A percentile compares a stretch with the other conserved stretches of the same genome.
Evolutionary conservation across 768 basidiomycete genomes (phyloP).

Genomic region (Termitomyces sp.): DNA sequence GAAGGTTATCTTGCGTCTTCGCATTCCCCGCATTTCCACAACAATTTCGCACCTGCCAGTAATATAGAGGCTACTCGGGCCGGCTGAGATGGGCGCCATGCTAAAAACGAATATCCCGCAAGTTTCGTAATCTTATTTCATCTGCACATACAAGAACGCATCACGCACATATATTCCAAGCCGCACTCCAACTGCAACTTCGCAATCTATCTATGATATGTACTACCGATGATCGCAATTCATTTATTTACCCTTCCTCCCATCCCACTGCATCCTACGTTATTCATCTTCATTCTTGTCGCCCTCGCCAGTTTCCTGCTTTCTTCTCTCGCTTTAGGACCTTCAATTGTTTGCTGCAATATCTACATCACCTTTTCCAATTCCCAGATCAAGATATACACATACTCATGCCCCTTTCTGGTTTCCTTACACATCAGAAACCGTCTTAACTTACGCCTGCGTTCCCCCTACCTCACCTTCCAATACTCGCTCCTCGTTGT

Average conservation of each 20-base stretch:
- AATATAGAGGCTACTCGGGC: slow-evolving; percentile 45
- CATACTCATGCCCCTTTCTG: slow-evolving; percentile 13
- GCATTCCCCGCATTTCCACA: slow-evolving; percentile 31
- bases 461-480: slow-evolving; percentile 3
- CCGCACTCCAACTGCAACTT: slow-evolving; percentile 19
- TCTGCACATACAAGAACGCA: slow-evolving; percentile 21
- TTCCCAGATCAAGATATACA: slow-evolving; percentile 14
- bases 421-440: slow-evolving; percentile 8
- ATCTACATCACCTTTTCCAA: slow-evolving; percentile 14
- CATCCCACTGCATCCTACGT: slow-evolving; percentile 20
- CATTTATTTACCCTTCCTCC: slow-evolving; percentile 15
- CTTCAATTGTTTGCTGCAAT: slow-evolving; percentile 21
- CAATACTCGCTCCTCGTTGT: slow-evolving; percentile 12
- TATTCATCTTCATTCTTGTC: slow-evolving; percentile 20
- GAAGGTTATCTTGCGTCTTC: slow-evolving; percentile 26
- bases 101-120: slow-evolving; percentile 17
- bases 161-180: slow-evolving; percentile 21
- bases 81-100: slow-evolving; percentile 26
- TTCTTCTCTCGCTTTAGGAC: slow-evolving; percentile 17
- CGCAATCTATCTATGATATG: slow-evolving; percentile 22
- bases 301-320: slow-evolving; percentile 11
- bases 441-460: slow-evolving; percentile 10
- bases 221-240: slow-evolving; percentile 22
- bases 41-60: slow-evolving; percentile 26
- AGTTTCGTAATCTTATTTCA: slow-evolving; percentile 17